Base-by-base conservation (phyloP, 768 basidiomycete genomes). In the Ramaria rubella region DNA sequence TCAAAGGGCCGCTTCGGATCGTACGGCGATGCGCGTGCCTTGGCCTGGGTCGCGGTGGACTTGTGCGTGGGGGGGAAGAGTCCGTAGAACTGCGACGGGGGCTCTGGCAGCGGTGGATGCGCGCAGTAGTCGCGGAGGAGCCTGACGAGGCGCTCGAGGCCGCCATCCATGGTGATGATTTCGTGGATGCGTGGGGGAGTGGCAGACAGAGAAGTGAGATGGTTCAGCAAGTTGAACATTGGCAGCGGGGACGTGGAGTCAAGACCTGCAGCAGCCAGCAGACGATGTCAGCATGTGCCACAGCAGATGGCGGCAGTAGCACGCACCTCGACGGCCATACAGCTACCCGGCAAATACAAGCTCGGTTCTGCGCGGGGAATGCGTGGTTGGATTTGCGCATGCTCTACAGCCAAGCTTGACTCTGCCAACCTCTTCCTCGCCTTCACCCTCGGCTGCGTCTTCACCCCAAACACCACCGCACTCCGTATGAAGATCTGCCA, bases 311-410 rank as follows among this genome's bases (percentile, higher is more conserved):
- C n/a, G 53, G 17, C n/a, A 27, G 29, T 34, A 6, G 21, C 15
- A 74, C 85, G 57, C 59, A 94, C 94, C 94, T 78, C 95, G 74
- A 64, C 95, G 77, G 73, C 97, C 94, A 65, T 98, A 97, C 5
- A 97, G 79, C 73, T 94, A 87, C 1, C 92, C 88, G 5, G 63
- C 90, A 92, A 46, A 97, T 90, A 65, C 87, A 91, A 5, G 94
- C 94, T 74, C 93, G 84, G 74, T 94, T 94, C 78, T 94, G 93
- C 45, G 85, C 83, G 17, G 94, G 91, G 75, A 94, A 95, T 19
- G 86, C 86, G 73, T 93, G 94, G 78, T 94, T 96, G 64, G 89
- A 87, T 70, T 96, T 94, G 61, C 94, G 83, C 94, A 96, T 96
- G 52, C 48, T 63, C n/a, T 63, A 62, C 49, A 60, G 62, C 29